phyloP scores from a whole-genome alignment of 73 alveolate genomes.

The Stentor roeselii region DNA sequence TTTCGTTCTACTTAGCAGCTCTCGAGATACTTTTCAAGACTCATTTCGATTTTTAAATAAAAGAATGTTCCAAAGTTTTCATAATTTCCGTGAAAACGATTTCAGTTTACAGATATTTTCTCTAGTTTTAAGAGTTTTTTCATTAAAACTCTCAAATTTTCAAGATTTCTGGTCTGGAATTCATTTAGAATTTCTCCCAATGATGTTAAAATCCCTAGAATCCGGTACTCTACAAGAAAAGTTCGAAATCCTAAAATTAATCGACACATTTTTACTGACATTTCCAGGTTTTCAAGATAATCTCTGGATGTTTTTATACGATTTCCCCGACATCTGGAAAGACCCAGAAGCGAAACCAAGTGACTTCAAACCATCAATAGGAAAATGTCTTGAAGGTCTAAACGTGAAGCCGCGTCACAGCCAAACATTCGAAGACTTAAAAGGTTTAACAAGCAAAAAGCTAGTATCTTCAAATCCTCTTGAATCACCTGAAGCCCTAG shows the following conservation, averaged over 20 bases:
- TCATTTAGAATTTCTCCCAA: not conserved
- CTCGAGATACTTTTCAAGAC: not conserved
- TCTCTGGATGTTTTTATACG: not conserved
- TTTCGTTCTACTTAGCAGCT: not conserved
- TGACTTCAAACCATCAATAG: not conserved
- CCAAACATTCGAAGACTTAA: not conserved
- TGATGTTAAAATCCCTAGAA: not conserved
- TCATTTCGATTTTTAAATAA: too few species aligned
- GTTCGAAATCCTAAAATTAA: not conserved
- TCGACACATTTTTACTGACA: not conserved
- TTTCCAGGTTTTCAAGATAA: not conserved
- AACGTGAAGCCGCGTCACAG: not conserved
- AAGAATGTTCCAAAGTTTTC: too few species aligned
- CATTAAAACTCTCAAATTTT: not conserved
- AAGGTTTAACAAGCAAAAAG: not conserved
- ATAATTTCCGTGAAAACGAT: too few species aligned
- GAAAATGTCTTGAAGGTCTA: not conserved
- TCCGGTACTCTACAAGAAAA: not conserved
- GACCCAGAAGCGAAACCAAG: not conserved
- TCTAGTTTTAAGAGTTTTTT: not conserved
- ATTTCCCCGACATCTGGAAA: not conserved
- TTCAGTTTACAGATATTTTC: too few species aligned
- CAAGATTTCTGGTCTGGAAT: not conserved
- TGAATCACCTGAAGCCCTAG: not conserved
- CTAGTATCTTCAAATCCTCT: not conserved